phyloP scores from a whole-genome alignment of 1,284 basidiomycete species.

The Ustilago sp. region DNA sequence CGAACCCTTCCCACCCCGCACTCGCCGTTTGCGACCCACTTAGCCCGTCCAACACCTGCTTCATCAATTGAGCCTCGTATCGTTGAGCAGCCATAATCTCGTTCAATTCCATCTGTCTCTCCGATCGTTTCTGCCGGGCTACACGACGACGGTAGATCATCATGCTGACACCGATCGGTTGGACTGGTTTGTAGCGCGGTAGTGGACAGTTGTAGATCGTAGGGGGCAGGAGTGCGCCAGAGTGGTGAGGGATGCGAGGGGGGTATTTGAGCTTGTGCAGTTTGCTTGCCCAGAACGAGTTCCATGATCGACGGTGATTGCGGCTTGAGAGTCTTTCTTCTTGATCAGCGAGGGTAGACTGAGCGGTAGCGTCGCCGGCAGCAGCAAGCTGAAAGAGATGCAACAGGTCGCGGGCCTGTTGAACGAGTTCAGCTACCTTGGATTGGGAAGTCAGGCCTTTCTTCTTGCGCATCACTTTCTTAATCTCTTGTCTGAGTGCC shows the following conservation, averaged over 20 bases:
- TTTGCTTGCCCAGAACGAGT: conserved; percentile 23
- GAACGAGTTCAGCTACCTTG: conserved; percentile 15
- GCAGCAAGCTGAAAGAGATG: conserved; percentile 8
- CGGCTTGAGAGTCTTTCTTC: conserved; percentile 25
- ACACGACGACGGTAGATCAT: conserved; percentile 61
- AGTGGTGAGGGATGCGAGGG: conserved; percentile 49
- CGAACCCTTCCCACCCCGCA: conserved; percentile 14
- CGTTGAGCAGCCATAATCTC: conserved; percentile 38
- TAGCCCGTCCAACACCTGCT: conserved; percentile 5
- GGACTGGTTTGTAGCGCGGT: conserved; percentile 65
- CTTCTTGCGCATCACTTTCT: conserved; percentile 23
- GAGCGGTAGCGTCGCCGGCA: conserved; percentile 16
- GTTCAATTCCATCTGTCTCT: conserved; percentile 40
- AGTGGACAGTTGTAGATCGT: conserved; percentile 61
- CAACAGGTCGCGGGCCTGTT: conserved; percentile 21
- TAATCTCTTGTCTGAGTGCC: conserved; percentile 19
- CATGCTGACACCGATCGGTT: conserved; percentile 63
- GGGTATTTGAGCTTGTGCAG: conserved; percentile 43
- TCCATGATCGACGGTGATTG: conserved; percentile 26
- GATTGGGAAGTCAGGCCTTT: conserved; percentile 26
- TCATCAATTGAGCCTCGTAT: conserved; percentile 5
- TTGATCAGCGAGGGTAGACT: conserved; percentile 2
- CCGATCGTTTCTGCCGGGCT: conserved; percentile 40
- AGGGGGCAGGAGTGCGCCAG: conserved; percentile 63
- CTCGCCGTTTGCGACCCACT: not conserved